Conservation (phyloP, 192 early-diverging fungal species). For the Coemansia sp. region DNA sequence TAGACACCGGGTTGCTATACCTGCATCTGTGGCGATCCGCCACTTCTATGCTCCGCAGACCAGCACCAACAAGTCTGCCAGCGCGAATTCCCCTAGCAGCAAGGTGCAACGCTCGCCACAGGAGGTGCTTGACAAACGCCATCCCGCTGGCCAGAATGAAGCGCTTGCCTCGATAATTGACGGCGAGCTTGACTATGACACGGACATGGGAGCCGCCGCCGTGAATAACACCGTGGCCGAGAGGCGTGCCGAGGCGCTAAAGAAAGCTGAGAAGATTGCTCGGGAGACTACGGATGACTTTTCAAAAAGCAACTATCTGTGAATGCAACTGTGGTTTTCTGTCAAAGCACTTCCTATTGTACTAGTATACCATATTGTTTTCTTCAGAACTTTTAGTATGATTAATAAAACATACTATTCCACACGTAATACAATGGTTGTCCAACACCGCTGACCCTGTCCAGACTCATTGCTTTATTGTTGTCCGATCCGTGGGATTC, state of each 20-base stretch:
- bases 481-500: background rate
- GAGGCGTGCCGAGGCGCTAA: slow-evolving; percentile 19
- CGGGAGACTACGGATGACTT: slow-evolving; percentile 19
- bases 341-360: background rate
- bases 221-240: slow-evolving; percentile 46
- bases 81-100: background rate
- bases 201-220: slow-evolving; percentile 41
- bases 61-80: slow-evolving; percentile 6
- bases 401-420: background rate
- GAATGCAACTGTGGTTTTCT: background rate
- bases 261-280: slow-evolving; percentile 32
- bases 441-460: background rate
- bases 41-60: slow-evolving; percentile 22
- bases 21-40: slow-evolving; percentile 19
- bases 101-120: slow-evolving; percentile 13
- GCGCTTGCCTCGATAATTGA: slow-evolving; percentile 46
- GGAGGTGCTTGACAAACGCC: slow-evolving; percentile 40
- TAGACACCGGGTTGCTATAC: background rate
- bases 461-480: background rate
- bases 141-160: slow-evolving; percentile 33
- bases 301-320: slow-evolving; percentile 21
- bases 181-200: slow-evolving; percentile 51
- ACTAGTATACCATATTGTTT: background rate
- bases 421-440: background rate
- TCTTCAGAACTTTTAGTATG: background rate